A percentile compares a stretch with the other conserved stretches of the same genome.
Evolutionary conservation across 306 rosid genomes (phyloP).

Genomic region (Macrotyloma uniflorum): DNA sequence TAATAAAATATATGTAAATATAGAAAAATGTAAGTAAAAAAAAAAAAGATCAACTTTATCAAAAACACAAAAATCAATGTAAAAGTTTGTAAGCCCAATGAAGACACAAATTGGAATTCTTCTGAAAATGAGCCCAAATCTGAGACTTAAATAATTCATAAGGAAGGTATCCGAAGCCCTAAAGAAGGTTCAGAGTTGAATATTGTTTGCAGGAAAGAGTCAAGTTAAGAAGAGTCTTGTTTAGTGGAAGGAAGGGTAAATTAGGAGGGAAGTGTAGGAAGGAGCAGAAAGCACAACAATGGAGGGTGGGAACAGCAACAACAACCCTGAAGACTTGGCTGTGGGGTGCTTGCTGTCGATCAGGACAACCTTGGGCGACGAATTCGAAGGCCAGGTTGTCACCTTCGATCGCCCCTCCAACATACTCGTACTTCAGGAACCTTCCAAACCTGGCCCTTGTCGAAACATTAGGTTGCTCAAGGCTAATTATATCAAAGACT

Average conservation of each 20-base stretch:
- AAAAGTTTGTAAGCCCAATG: neutral
- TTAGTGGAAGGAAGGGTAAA: neutral
- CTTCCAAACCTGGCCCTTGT: slow-evolving; percentile 60
- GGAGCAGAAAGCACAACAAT: neutral
- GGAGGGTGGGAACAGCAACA: slow-evolving; percentile 51
- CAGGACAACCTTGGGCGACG: slow-evolving; percentile 85
- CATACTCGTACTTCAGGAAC: slow-evolving; percentile 88
- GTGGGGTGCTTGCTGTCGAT: slow-evolving; percentile 80
- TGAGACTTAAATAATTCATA: neutral
- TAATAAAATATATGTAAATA: no score
- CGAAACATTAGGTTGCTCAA: slow-evolving; percentile 78
- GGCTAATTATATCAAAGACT: slow-evolving; percentile 77
- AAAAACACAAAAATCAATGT: neutral
- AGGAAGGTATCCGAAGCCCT: neutral
- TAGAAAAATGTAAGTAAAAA: neutral
- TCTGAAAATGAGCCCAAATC: neutral
- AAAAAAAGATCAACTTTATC: no score
- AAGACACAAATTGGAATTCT: neutral
- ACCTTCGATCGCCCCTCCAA: slow-evolving; percentile 84
- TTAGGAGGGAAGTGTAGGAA: neutral
- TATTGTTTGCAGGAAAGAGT: neutral
- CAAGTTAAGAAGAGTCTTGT: neutral
- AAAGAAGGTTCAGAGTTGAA: neutral
- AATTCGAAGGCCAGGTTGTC: slow-evolving; percentile 82
- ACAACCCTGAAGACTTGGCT: slow-evolving; percentile 65